phyloP scores from a whole-genome alignment of 2,329 filamentous ascomycete species.

The Aspergillus amoenus region DNA sequence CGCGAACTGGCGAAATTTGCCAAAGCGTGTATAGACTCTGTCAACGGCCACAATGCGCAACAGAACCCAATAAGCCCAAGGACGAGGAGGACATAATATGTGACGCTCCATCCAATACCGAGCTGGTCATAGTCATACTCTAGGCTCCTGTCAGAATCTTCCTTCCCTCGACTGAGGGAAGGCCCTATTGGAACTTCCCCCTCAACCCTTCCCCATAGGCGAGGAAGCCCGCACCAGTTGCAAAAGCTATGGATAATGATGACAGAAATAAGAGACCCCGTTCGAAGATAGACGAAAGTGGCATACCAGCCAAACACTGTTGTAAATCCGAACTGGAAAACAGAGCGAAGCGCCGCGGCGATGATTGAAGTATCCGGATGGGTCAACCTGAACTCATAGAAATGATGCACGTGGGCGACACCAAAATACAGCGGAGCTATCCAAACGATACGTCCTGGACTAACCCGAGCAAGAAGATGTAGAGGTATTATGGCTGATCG shows the following conservation, averaged over 20 bases:
- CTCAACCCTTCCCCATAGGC: slow-evolving; percentile 77
- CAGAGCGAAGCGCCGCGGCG: slow-evolving; percentile 66
- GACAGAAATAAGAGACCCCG: slow-evolving; percentile 74
- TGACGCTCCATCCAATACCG: slow-evolving; percentile 64
- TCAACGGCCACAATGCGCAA: slow-evolving; percentile 68
- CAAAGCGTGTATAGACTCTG: slow-evolving; percentile 50
- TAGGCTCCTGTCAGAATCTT: slow-evolving; percentile 29
- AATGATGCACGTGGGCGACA: slow-evolving; percentile 90
- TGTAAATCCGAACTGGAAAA: slow-evolving; percentile 87
- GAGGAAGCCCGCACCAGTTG: slow-evolving; percentile 86
- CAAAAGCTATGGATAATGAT: slow-evolving; percentile 83
- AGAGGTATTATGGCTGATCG: slow-evolving; percentile 82
- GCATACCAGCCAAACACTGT: slow-evolving; percentile 92
- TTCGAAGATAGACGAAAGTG: slow-evolving; percentile 83
- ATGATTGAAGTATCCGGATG: slow-evolving; percentile 67
- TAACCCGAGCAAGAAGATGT: slow-evolving; percentile 68
- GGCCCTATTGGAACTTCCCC: slow-evolving; percentile 43
- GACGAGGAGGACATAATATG: slow-evolving; percentile 77
- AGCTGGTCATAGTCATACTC: slow-evolving; percentile 29
- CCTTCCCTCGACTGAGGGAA: slow-evolving; percentile 40
- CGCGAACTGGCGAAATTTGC: slow-evolving; percentile 27
- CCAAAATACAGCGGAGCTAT: slow-evolving; percentile 86
- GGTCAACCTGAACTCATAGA: slow-evolving; percentile 87
- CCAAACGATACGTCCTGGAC: slow-evolving; percentile 65
- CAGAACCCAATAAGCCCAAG: slow-evolving; percentile 72